Evolutionary conservation across 1,284 basidiomycete genomes (phyloP).

Genomic region (Microbotryum lychnidis-dioicae): DNA sequence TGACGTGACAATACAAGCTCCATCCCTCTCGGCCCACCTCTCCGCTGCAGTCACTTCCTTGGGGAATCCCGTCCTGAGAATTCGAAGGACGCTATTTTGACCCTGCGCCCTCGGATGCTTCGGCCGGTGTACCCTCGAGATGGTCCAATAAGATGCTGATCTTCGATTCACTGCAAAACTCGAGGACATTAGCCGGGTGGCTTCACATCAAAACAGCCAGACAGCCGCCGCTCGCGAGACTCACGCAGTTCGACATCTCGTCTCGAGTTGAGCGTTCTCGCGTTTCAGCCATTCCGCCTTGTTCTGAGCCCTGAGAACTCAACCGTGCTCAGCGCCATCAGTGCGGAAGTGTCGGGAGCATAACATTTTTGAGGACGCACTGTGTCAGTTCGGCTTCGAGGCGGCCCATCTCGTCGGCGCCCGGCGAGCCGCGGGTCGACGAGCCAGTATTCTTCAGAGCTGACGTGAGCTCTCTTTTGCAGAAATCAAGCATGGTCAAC

Average conservation of each 20-base stretch:
- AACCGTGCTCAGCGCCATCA: not conserved
- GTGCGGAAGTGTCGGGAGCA: not conserved
- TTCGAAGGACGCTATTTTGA: too few relatives aligned
- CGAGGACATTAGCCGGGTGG: not conserved
- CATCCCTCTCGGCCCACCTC: too few relatives aligned
- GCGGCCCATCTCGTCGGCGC: slow-evolving; percentile 9
- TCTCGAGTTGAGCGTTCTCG: slow-evolving; percentile 34
- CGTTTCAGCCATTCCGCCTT: slow-evolving; percentile 35
- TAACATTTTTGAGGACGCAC: not conserved
- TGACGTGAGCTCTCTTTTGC: slow-evolving; percentile 26
- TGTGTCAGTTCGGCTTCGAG: slow-evolving; percentile 19
- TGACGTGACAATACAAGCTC: too few relatives aligned
- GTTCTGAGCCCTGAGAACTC: slow-evolving; percentile 22
- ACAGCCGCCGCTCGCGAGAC: not conserved
- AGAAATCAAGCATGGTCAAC: too few relatives aligned
- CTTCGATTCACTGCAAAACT: slow-evolving; percentile 19
- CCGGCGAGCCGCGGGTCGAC: slow-evolving; percentile 1
- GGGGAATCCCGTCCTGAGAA: too few relatives aligned
- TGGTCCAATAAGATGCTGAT: slow-evolving; percentile 29
- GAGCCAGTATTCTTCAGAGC: slow-evolving; percentile 26
- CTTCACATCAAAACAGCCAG: not conserved
- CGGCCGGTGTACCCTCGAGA: slow-evolving; percentile 9
- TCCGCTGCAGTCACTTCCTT: too few relatives aligned
- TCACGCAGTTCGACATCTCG: slow-evolving; percentile 28
- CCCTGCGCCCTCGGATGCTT: too few relatives aligned